phyloP scores from a whole-genome alignment of 2,329 filamentous ascomycete genomes.

The Diaporthe australafricana region DNA sequence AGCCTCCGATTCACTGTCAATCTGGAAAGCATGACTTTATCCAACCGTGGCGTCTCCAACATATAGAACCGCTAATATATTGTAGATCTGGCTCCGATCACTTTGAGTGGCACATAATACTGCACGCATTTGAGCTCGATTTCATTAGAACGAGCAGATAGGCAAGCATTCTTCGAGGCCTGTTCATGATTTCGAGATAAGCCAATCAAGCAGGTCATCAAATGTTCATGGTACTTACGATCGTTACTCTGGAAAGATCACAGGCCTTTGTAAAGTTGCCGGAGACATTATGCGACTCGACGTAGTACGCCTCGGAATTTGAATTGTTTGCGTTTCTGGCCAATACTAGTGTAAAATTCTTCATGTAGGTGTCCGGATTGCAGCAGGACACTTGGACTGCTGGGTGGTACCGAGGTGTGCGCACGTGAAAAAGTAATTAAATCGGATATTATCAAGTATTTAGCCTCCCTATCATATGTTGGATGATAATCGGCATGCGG shows the following conservation, averaged over 20 bases:
- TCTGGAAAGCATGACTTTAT: background rate
- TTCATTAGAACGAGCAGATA: background rate
- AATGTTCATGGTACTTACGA: background rate
- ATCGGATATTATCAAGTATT: slow-evolving; percentile 1
- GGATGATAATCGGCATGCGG: background rate
- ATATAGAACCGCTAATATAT: background rate
- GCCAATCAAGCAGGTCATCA: background rate
- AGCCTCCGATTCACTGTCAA: slow-evolving; percentile 12
- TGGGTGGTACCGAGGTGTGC: background rate
- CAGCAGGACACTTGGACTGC: background rate
- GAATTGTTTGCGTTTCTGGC: background rate
- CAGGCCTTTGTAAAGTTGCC: background rate
- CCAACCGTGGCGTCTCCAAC: background rate
- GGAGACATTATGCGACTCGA: background rate
- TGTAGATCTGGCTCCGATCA: background rate
- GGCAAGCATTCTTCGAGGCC: background rate
- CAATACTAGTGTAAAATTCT: background rate
- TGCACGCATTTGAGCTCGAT: background rate
- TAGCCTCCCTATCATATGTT: slow-evolving; percentile 5
- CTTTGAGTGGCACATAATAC: background rate
- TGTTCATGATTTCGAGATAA: background rate
- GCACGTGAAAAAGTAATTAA: slow-evolving; percentile 9
- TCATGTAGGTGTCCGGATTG: background rate
- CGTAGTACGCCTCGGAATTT: too few species aligned
- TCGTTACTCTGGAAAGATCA: background rate